Evolutionary conservation across 192 early-diverging fungal species (phyloP).

Genomic region (Gryganskiella cystojenkinii): DNA sequence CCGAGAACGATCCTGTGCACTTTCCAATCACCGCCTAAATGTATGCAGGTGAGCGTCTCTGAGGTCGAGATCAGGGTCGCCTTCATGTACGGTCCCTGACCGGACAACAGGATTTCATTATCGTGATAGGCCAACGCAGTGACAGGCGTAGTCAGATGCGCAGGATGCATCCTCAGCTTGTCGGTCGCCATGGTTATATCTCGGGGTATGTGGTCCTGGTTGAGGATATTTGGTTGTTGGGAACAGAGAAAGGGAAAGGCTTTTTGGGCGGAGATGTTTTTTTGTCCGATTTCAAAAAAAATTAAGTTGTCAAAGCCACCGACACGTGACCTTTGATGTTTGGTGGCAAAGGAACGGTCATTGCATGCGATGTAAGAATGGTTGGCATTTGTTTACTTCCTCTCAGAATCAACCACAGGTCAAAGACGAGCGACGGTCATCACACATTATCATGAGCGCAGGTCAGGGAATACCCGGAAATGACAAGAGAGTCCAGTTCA

Average conservation of each 20-base stretch:
- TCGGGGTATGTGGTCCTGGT: neutral
- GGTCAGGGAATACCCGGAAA: no score
- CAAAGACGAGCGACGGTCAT: no score
- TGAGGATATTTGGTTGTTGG: no score
- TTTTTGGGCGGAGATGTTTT: no score
- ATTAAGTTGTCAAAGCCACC: neutral
- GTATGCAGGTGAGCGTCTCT: constrained; percentile 44
- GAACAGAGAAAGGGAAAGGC: no score
- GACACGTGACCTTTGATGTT: neutral
- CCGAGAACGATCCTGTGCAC: constrained; percentile 65
- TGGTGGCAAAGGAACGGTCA: neutral
- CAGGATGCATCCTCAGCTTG: constrained; percentile 20
- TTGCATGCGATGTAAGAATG: no score
- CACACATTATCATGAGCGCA: no score
- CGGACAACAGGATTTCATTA: constrained; percentile 58
- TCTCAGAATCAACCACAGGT: no score
- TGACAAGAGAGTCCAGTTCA: no score
- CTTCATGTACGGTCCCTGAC: constrained; percentile 69
- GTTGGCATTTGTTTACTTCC: no score
- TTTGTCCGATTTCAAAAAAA: no score
- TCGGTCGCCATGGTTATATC: constrained; percentile 8
- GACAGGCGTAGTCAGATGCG: constrained; percentile 53
- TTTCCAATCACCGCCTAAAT: constrained; percentile 52
- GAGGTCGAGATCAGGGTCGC: constrained; percentile 57
- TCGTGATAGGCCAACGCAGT: constrained; percentile 62